These are phyloP conservation scores for Porphyrellus cyaneotinctus DNA, from an alignment of 768 basidiomycete species.

Conservation along the genomic window DNA sequence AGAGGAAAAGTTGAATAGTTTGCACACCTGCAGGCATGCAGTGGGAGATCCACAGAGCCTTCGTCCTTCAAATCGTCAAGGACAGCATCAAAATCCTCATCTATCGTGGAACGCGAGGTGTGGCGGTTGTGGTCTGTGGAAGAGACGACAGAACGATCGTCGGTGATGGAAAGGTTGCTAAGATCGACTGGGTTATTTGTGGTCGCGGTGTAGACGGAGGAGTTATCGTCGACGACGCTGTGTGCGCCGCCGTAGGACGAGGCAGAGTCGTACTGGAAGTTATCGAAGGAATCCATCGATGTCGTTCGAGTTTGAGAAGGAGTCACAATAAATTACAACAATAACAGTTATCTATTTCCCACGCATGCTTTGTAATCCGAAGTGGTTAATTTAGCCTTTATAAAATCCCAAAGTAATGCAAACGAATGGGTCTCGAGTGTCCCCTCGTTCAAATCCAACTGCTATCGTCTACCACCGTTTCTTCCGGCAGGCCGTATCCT, in stretches of 20 bases:
- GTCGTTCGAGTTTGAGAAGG: slow-evolving; percentile 21
- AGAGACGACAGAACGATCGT: slow-evolving; percentile 48
- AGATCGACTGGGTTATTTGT: slow-evolving; percentile 62
- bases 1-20: not conserved
- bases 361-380: slow-evolving; percentile 17
- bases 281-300: slow-evolving; percentile 77
- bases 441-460: not conserved
- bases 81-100: slow-evolving; percentile 88
- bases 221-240: slow-evolving; percentile 72
- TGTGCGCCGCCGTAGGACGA: slow-evolving; percentile 72
- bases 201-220: slow-evolving; percentile 74
- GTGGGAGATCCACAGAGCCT: slow-evolving; percentile 70
- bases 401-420: not conserved
- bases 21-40: slow-evolving; percentile 92
- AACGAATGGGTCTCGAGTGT: slow-evolving; percentile 5
- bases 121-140: slow-evolving; percentile 38
- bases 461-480: slow-evolving; percentile 43
- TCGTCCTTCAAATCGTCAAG: slow-evolving; percentile 89
- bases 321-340: slow-evolving; percentile 1
- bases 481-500: slow-evolving; percentile 43
- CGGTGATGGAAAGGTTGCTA: slow-evolving; percentile 62
- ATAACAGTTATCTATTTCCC: slow-evolving; percentile 26
- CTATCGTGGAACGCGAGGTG: slow-evolving; percentile 39
- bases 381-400: not conserved
- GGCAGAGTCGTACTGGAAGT: slow-evolving; percentile 80